Conservation (phyloP, 1,284 basidiomycete species). For the Naganishia sp. region DNA sequence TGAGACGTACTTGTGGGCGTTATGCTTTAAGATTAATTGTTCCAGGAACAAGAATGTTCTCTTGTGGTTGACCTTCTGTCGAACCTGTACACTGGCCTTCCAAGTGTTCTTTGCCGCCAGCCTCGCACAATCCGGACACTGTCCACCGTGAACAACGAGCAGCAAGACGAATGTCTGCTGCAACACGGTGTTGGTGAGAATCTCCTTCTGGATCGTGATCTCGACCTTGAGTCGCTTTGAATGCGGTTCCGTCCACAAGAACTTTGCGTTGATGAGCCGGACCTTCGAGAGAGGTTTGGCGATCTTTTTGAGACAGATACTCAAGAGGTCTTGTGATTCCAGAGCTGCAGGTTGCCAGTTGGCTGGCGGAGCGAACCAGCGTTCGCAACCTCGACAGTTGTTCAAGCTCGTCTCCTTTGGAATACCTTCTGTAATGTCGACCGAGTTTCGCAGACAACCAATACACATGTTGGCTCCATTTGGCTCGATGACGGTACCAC, state of each 20-base stretch:
- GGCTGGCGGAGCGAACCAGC: conserved; percentile 87
- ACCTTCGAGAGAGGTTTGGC: conserved; percentile 88
- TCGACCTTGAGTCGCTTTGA: conserved; percentile 90
- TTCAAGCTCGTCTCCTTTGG: conserved; percentile 95
- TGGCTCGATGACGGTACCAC: conserved; percentile 83
- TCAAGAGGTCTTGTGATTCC: conserved; percentile 88
- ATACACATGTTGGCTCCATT: conserved; percentile 96
- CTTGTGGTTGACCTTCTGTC: conserved; percentile 97
- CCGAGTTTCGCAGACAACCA: conserved; percentile 85
- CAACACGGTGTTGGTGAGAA: conserved; percentile 89
- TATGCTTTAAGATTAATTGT: conserved; percentile 95
- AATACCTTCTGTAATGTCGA: conserved; percentile 97
- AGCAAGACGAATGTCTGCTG: conserved; percentile 98
- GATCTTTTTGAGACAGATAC: conserved; percentile 86
- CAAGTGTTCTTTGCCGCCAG: conserved; percentile 98
- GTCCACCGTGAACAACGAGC: conserved; percentile 91
- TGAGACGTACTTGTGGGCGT: conserved; percentile 72
- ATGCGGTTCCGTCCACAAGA: conserved; percentile 99
- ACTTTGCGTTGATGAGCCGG: conserved; percentile 92
- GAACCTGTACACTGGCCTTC: conserved; percentile 95
- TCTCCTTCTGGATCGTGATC: conserved; percentile 97
- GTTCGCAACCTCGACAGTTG: conserved; percentile 94
- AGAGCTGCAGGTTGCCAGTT: conserved; percentile 84
- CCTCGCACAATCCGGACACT: conserved; percentile 90
- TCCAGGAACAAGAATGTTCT: conserved; percentile 97